Evolutionary conservation across 2,329 filamentous ascomycete species (phyloP).

Genomic region (Fusarium foetens): DNA sequence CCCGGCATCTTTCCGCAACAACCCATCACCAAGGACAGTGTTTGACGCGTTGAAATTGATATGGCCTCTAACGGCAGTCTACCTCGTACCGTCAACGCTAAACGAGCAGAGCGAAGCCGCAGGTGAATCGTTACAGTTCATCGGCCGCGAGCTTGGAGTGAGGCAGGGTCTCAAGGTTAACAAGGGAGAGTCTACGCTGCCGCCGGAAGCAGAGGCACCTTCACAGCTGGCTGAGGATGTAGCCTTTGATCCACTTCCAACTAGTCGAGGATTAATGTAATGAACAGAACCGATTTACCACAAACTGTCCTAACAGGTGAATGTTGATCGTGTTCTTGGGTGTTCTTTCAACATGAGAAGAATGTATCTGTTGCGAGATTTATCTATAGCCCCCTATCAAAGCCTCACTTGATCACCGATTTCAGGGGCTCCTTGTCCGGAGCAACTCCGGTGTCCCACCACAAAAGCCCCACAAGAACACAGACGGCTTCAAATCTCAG

Average conservation of each 20-base stretch:
- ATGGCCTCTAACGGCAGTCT: constrained; percentile 52
- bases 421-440: constrained; percentile 3
- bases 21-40: constrained; percentile 47
- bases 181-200: constrained; percentile 32
- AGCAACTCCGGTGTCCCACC: not conserved
- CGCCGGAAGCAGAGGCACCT: constrained; percentile 44
- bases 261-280: constrained; percentile 30
- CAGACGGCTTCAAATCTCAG: not conserved
- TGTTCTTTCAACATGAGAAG: not conserved
- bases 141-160: constrained; percentile 52
- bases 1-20: constrained; percentile 36
- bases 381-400: not conserved
- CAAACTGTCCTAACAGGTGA: not conserved
- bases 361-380: not conserved
- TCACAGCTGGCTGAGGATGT: constrained; percentile 32
- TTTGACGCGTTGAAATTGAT: constrained; percentile 53
- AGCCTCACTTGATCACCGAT: not conserved
- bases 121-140: constrained; percentile 43
- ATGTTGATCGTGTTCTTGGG: not conserved
- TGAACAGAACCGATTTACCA: not conserved
- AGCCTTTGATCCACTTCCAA: constrained; percentile 25
- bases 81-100: constrained; percentile 44
- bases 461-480: constrained; percentile 1
- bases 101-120: constrained; percentile 46
- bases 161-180: constrained; percentile 49